phyloP scores from a whole-genome alignment of 2,329 filamentous ascomycete genomes.

The Diplodia intermedia region DNA sequence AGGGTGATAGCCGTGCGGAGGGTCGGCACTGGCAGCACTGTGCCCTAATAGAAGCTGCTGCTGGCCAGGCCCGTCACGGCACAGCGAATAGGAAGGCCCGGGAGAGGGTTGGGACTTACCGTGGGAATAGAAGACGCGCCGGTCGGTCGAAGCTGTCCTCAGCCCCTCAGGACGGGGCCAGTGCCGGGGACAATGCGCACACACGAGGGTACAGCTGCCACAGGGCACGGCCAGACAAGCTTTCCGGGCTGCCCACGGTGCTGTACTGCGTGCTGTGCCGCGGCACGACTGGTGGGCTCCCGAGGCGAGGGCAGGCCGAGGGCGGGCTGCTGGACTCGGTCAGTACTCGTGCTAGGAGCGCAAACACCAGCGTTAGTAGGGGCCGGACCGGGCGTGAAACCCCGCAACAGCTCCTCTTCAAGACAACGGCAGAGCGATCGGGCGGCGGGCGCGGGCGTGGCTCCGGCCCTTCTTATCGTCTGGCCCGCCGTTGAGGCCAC shows the following conservation, averaged over 20 bases:
- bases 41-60: background rate
- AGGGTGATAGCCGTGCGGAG: background rate
- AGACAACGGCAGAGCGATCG: conserved; percentile 3
- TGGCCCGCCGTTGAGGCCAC: conserved; percentile 17
- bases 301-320: background rate
- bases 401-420: conserved; percentile 9
- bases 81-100: conserved; percentile 19
- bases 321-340: background rate
- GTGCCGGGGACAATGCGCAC: conserved; percentile 53
- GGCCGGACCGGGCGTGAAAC: conserved; percentile 7
- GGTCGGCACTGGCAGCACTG: background rate
- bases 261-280: background rate
- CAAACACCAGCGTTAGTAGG: background rate
- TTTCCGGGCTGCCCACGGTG: background rate
- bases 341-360: background rate
- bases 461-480: conserved; percentile 17
- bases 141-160: conserved; percentile 45
- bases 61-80: background rate
- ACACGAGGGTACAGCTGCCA: conserved; percentile 36
- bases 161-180: conserved; percentile 52
- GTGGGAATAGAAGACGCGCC: conserved; percentile 53
- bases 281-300: background rate
- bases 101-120: conserved; percentile 23
- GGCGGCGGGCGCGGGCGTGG: background rate
- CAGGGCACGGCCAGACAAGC: background rate